Evolutionary conservation across 345 rosid species (phyloP).

Genomic region (Euphorbia tirucalli): DNA sequence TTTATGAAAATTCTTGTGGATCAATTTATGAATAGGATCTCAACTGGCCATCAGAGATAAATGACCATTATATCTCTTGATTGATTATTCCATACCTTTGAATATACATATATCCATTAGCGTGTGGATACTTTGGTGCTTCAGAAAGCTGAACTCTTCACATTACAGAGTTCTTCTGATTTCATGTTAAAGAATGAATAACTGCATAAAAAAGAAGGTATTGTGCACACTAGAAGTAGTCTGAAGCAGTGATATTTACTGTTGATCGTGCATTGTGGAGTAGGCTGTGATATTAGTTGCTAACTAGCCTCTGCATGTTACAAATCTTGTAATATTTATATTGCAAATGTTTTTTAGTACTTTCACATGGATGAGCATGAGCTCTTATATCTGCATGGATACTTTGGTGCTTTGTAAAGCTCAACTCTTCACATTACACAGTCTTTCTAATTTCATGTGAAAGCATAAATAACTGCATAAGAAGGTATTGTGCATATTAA

Average conservation of each 20-base stretch:
- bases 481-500: not conserved
- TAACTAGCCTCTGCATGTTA: not conserved
- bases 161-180: not conserved
- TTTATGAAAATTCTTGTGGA: conserved; percentile 14
- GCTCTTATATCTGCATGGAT: not conserved
- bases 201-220: not conserved
- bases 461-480: not conserved
- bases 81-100: not conserved
- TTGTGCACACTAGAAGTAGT: not conserved
- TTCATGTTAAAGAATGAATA: not conserved
- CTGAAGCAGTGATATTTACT: not conserved
- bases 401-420: not conserved
- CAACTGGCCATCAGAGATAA: conserved; percentile 5
- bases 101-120: not conserved
- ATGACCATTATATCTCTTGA: not conserved
- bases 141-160: not conserved
- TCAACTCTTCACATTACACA: not conserved
- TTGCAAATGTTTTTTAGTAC: not conserved
- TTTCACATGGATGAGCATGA: not conserved
- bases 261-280: conserved; percentile 2
- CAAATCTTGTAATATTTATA: not conserved
- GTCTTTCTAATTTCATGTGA: not conserved
- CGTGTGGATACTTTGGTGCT: not conserved
- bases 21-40: conserved; percentile 5
- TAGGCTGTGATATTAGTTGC: not conserved